Conservation (phyloP, 2,329 filamentous ascomycete genomes). For the Diaporthe citri region DNA sequence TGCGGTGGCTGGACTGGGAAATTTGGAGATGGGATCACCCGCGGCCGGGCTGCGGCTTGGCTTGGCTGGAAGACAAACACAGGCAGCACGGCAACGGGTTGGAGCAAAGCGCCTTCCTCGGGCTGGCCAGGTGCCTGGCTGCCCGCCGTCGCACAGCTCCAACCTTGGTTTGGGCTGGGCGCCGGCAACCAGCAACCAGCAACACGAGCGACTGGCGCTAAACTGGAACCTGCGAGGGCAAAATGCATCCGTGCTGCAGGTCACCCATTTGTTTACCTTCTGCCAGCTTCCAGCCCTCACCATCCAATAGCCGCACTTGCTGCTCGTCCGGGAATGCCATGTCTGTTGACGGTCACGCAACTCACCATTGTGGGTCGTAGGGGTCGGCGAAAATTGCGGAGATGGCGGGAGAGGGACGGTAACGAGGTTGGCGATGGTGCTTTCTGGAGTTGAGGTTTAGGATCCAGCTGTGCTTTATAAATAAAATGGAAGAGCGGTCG, state of each 20-base stretch:
- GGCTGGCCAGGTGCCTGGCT: slow-evolving; percentile 14
- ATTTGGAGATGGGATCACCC: slow-evolving; percentile 39
- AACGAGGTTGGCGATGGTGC: slow-evolving; percentile 45
- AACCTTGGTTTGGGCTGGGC: background rate
- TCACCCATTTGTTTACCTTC: slow-evolving; percentile 12
- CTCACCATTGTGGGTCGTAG: slow-evolving; percentile 35
- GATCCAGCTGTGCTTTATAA: slow-evolving; percentile 36
- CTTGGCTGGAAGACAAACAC: background rate
- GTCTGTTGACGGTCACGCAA: slow-evolving; percentile 21
- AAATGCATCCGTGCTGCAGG: slow-evolving; percentile 10
- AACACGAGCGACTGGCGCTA: background rate
- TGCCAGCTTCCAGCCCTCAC: slow-evolving; percentile 11
- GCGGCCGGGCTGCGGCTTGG: background rate
- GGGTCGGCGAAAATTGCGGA: background rate
- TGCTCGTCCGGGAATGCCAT: slow-evolving; percentile 25
- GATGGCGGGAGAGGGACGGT: background rate
- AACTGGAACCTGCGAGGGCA: slow-evolving; percentile 27
- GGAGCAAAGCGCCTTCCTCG: slow-evolving; percentile 24
- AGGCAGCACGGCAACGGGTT: slow-evolving; percentile 1
- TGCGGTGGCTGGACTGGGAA: slow-evolving; percentile 34
- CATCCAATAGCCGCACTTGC: slow-evolving; percentile 29
- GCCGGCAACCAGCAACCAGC: background rate
- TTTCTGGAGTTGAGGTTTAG: slow-evolving; percentile 45
- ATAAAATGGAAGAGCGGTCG: slow-evolving; percentile 44
- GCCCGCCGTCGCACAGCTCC: slow-evolving; percentile 31